Percentiles rank a stretch among this genome's conserved stretches.
Conservation (phyloP, 2,329 filamentous ascomycete species). For the Cladosporium colombiae region DNA sequence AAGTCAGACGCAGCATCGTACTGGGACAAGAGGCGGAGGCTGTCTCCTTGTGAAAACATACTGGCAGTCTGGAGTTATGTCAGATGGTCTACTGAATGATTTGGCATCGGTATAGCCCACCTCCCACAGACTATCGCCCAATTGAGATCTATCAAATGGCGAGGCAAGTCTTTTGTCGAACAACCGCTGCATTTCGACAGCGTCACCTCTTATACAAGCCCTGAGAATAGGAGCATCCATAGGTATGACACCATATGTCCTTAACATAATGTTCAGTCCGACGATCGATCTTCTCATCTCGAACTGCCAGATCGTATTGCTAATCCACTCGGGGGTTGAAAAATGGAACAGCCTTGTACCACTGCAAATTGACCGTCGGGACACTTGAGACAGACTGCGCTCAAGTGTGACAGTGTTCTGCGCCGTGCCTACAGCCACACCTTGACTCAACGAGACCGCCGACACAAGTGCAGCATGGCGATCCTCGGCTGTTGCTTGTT, state of each 20-base stretch:
- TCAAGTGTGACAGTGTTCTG: background rate
- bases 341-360: background rate
- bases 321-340: background rate
- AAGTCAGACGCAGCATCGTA: background rate
- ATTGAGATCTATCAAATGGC: background rate
- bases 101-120: background rate
- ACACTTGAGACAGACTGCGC: background rate
- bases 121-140: background rate
- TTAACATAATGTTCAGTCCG: background rate
- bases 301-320: background rate
- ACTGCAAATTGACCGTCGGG: background rate
- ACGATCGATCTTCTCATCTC: background rate
- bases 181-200: background rate
- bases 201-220: background rate
- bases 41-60: background rate
- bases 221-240: background rate
- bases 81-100: background rate
- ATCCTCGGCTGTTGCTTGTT: conserved; percentile 3
- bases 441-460: background rate
- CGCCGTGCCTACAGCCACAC: too few species aligned
- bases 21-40: background rate
- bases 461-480: background rate
- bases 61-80: background rate
- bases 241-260: background rate
- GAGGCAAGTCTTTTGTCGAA: background rate